Base-by-base conservation (phyloP, 371 early-diverging fungal genomes). In the Rhizopus sp. region DNA sequence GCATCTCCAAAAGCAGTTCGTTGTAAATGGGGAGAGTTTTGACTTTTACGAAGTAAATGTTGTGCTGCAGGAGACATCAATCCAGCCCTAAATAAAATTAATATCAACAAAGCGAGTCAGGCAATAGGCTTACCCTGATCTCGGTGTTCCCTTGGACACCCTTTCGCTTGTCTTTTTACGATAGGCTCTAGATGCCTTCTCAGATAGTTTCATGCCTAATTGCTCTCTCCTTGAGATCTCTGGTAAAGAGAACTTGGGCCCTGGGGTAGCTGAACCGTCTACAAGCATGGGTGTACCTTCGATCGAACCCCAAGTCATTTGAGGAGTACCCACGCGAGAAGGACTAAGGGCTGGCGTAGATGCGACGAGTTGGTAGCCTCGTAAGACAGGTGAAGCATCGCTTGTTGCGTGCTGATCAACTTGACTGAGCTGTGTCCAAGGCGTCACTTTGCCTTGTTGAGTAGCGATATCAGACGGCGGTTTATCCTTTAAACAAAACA, bases 261-360 rank as follows among this genome's bases (percentile, higher is more conserved):
- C 78, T 3, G 82, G 78, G 16, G 81, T 75, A 13, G 72, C 63
- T 30, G 74, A 62, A 15, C 82, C 80, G 7, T 69, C 64, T 29
- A 85, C 81, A 33, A 80, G 59, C 38, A 86, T 50, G 7, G 89
- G 89, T 5, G 86, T 87, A 5, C 84, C 87, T 56, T 88, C 89
- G 46, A 89, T 84, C 1, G 78, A 68, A 49, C 89, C 90, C 94
- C 94, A 94, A 3, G 94, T 94, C 89, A 94, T 86, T 40, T 89
- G 77, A 64, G 77, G 77, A 13, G 75, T 66, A 1, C 69, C 72
- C 41, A 73, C 47, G 31, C 73, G 71, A 2, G 82, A 70, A 29
- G 91, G 91, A 33, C 70, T 78, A 2, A 84, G 64, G 1, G 82
- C 60, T 0, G 92, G 92, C 7, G 93, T 90, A 2, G 87, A 64